phyloP scores from a whole-genome alignment of 371 early-diverging fungal genomes.

The Lichtheimia ornata region DNA sequence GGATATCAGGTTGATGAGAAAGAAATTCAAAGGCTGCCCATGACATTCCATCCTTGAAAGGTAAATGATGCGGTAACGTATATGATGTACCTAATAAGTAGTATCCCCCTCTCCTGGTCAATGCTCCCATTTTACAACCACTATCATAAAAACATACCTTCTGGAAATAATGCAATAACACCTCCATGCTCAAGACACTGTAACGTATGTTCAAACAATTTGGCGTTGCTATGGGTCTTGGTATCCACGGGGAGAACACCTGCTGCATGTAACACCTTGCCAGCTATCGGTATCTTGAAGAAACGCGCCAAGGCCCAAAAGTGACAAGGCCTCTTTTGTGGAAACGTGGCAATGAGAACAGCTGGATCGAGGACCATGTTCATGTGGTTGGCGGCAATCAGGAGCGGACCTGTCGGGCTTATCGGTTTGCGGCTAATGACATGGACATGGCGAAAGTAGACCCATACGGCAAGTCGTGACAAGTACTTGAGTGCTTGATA shows the following conservation, averaged over 20 bases:
- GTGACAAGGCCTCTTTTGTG: slow-evolving; percentile 54
- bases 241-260: slow-evolving; percentile 62
- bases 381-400: slow-evolving; percentile 54
- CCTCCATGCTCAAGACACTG: slow-evolving; percentile 48
- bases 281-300: slow-evolving; percentile 49
- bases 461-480: slow-evolving; percentile 45
- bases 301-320: slow-evolving; percentile 62
- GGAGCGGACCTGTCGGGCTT: slow-evolving; percentile 40
- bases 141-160: slow-evolving; percentile 35
- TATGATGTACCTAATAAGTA: slow-evolving; percentile 56
- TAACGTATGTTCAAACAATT: slow-evolving; percentile 52
- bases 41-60: slow-evolving; percentile 56
- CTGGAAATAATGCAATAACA: slow-evolving; percentile 60
- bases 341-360: slow-evolving; percentile 52
- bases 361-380: slow-evolving; percentile 66
- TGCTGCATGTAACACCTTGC: slow-evolving; percentile 37
- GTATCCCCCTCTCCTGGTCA: neutral
- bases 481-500: slow-evolving; percentile 42
- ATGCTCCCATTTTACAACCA: no score
- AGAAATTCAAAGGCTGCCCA: slow-evolving; percentile 56
- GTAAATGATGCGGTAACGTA: slow-evolving; percentile 52
- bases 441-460: slow-evolving; percentile 50
- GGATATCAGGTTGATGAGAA: slow-evolving; percentile 22
- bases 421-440: slow-evolving; percentile 36
- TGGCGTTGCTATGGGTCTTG: slow-evolving; percentile 54